A percentile compares a stretch with the other conserved stretches of the same genome.
These are phyloP conservation scores for Microsporum ferrugineum DNA, from an alignment of 2,329 filamentous ascomycete genomes.

Conservation along the genomic window DNA sequence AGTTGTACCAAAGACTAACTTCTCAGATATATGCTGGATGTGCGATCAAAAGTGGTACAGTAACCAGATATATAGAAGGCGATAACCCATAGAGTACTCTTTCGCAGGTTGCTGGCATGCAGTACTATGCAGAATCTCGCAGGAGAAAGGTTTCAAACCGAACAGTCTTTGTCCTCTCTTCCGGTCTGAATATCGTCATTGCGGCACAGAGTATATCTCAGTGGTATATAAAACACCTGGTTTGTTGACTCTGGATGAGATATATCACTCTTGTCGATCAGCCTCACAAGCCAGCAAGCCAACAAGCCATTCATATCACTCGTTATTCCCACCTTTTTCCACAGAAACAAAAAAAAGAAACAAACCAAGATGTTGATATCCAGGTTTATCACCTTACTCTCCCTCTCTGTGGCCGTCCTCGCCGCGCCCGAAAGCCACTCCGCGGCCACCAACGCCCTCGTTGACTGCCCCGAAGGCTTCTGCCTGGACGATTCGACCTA, in stretches of 20 bases:
- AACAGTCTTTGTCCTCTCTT: not conserved
- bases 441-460: not conserved
- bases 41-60: not conserved
- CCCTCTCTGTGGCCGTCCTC: not conserved
- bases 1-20: not conserved
- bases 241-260: not conserved
- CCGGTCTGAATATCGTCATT: not conserved
- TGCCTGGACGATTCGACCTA: not conserved
- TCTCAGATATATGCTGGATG: not conserved
- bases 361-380: not conserved
- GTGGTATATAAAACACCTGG: not conserved
- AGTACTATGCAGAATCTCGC: not conserved
- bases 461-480: not conserved
- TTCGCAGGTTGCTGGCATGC: not conserved
- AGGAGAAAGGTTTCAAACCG: not conserved
- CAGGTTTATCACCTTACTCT: not conserved
- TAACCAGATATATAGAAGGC: not conserved
- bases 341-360: not conserved
- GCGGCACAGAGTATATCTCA: not conserved
- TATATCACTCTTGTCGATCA: not conserved
- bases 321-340: not conserved
- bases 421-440: not conserved
- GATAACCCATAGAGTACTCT: not conserved
- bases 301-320: not conserved
- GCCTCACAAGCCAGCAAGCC: not conserved